These are phyloP conservation scores for Ilyonectria mors-panacis DNA, from an alignment of 2,329 filamentous ascomycete genomes.

Conservation along the genomic window DNA sequence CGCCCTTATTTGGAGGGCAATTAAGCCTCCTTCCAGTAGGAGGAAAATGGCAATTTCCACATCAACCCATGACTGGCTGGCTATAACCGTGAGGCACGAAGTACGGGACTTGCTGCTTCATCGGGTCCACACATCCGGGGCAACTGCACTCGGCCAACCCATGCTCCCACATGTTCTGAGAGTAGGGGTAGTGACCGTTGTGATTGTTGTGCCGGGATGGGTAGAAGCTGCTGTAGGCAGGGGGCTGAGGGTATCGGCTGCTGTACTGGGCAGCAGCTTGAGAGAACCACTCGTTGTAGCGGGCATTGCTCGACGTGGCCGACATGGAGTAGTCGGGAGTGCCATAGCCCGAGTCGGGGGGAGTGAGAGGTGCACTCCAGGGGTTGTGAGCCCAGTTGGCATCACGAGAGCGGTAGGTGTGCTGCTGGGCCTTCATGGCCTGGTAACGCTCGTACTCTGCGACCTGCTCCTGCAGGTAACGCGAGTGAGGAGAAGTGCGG, in stretches of 20 bases:
- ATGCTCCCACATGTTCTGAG: constrained; percentile 66
- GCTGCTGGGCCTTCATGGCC: constrained; percentile 60
- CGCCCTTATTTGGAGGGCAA: constrained; percentile 36
- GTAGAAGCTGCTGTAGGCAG: constrained; percentile 58
- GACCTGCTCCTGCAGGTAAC: constrained; percentile 69
- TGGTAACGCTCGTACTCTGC: constrained; percentile 67
- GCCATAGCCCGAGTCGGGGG: constrained; percentile 73
- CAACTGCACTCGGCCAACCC: constrained; percentile 66
- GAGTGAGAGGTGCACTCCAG: constrained; percentile 67
- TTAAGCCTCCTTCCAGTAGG: constrained; percentile 33
- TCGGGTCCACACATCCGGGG: constrained; percentile 59
- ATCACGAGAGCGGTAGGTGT: constrained; percentile 62
- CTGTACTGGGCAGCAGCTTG: constrained; percentile 61
- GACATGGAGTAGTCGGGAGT: constrained; percentile 73
- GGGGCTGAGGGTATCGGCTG: constrained; percentile 61
- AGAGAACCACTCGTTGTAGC: constrained; percentile 72
- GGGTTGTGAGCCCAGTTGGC: constrained; percentile 62
- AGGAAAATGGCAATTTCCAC: constrained; percentile 34
- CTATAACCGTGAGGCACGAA: constrained; percentile 65
- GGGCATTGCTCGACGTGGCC: constrained; percentile 67
- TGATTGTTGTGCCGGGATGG: constrained; percentile 60
- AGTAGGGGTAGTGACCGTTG: constrained; percentile 61
- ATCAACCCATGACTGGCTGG: constrained; percentile 70
- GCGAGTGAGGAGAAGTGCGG: constrained; percentile 57
- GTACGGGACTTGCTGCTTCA: constrained; percentile 65